Evolutionary conservation across 768 basidiomycete genomes (phyloP).

Genomic region (Pilatotrama ljubarskyi): DNA sequence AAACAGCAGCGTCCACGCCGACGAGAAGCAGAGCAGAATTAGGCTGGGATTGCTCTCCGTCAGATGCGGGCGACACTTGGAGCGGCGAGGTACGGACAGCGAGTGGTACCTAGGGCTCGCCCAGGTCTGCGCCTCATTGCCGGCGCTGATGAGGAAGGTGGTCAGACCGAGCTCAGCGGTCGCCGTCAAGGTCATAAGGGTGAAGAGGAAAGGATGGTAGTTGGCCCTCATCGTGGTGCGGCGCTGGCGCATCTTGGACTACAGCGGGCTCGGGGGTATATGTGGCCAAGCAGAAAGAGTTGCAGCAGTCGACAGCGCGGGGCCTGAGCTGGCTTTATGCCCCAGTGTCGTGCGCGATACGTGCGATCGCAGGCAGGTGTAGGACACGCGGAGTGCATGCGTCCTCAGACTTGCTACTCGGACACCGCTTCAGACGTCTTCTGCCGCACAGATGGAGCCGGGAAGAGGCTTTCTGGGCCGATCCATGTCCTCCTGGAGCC

Average conservation of each 20-base stretch:
- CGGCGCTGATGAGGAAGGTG: conserved; percentile 69
- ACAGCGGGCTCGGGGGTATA: conserved; percentile 16
- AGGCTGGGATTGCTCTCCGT: conserved; percentile 38
- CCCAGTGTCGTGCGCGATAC: conserved; percentile 7
- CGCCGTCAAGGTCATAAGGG: conserved; percentile 63
- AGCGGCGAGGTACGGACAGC: conserved; percentile 44
- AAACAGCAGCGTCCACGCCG: conserved; percentile 70
- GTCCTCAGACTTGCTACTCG: conserved; percentile 1
- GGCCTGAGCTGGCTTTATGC: neutral
- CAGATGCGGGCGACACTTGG: conserved; percentile 9
- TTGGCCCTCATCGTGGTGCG: conserved; percentile 17
- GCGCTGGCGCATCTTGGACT: conserved; percentile 17
- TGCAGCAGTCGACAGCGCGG: neutral
- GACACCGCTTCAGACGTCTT: neutral
- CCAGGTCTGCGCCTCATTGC: conserved; percentile 63
- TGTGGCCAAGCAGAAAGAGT: conserved; percentile 5
- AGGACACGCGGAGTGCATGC: conserved; percentile 22
- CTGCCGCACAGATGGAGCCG: neutral
- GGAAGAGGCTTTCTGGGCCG: neutral
- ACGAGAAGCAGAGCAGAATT: conserved; percentile 31
- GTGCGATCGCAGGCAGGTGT: conserved; percentile 15
- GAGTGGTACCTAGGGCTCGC: conserved; percentile 63
- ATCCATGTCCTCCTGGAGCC: no score
- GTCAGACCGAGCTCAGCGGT: conserved; percentile 76
- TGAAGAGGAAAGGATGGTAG: conserved; percentile 38